Evolutionary conservation across 1,284 basidiomycete species (phyloP).

Genomic region (Pseudozyma sp.): DNA sequence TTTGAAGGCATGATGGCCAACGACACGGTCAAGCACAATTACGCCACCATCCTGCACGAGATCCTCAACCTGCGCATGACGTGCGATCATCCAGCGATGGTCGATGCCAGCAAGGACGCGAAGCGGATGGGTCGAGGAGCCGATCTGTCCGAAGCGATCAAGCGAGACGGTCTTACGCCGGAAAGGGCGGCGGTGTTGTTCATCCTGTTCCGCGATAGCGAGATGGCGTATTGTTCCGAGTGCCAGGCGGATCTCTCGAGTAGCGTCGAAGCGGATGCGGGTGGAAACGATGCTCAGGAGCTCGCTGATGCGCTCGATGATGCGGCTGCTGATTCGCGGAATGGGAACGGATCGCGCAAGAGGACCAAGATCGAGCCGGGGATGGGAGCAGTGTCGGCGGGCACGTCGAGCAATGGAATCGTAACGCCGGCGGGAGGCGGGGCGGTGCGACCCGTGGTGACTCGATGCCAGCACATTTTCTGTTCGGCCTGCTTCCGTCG

Average conservation of each 20-base stretch:
- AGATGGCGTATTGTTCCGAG: constrained; percentile 86
- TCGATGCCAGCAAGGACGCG: constrained; percentile 72
- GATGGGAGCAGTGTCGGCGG: constrained; percentile 4
- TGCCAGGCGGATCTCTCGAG: constrained; percentile 80
- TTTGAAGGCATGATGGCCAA: constrained; percentile 87
- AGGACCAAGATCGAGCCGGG: constrained; percentile 27
- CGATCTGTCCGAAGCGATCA: constrained; percentile 75
- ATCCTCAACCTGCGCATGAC: constrained; percentile 82
- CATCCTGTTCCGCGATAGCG: constrained; percentile 82
- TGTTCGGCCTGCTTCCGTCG: constrained; percentile 69
- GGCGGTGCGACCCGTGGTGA: constrained; percentile 72
- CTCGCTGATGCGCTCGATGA: constrained; percentile 73
- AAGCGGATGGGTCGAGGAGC: constrained; percentile 73
- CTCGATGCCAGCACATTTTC: constrained; percentile 92
- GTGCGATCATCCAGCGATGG: constrained; percentile 93
- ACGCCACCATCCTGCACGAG: constrained; percentile 96
- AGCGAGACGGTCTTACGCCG: constrained; percentile 82
- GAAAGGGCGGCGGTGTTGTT: constrained; percentile 83
- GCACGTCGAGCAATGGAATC: constrained; percentile 16
- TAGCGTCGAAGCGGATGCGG: constrained; percentile 28
- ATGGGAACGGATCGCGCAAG: constrained; percentile 17
- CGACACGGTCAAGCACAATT: constrained; percentile 91
- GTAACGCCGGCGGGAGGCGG: constrained; percentile 39
- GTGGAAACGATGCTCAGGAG: constrained; percentile 68
- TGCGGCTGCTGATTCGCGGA: constrained; percentile 54